Evolutionary conservation across 2,329 filamentous ascomycete genomes (phyloP), one percentile per base, ranked within the genome.

Genomic region (Lecanicillium sp.): DNA sequence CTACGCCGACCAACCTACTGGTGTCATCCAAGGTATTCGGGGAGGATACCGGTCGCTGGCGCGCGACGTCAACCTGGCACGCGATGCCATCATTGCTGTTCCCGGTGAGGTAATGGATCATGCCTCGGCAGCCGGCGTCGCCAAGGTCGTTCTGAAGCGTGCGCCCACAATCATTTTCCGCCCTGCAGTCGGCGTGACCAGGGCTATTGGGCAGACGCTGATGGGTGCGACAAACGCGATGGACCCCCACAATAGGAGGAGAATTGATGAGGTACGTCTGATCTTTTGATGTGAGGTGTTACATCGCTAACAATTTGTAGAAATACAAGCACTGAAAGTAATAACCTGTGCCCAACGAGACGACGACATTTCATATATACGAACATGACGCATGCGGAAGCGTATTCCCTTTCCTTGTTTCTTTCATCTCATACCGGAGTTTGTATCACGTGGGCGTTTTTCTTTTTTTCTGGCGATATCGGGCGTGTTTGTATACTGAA

Each of bases 151-250:
- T 15, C 75, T 84, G 52, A 84, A 79, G 63, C 81, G 87, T 56
- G 90, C 90, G 24, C 93, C 93, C n/a, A 96, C 90, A 0, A 88
- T 97, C 17, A 86, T 98, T 44, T 80, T 98, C 56, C 75, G 90
- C 48, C 93, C 93, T 7, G 88, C 90, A 3, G 89, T 97, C 58
- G 94, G 91, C 1, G 88, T 90, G 7, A 89, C 85, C 29, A 91
- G 91, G 66, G 91, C 85, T 0, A 83, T 95, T 42, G 88, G 90
- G 8, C 87, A 94, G 70, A 89, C 91, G 30, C 71, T 98, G 50
- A 76, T 97, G 69, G 93, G 94, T 5, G 91, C 90, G 12, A 94
- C 89, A 0, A 98, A 98, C 65, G 82, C 87, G 39, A 73, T 98
- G 57, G 93, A 98, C 70, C 86, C 86, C 45, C 76, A 82, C 52